These are phyloP conservation scores for Stagonosporopsis cucurbitacearum DNA, from an alignment of 2,329 filamentous ascomycete genomes.

Conservation along the genomic window DNA sequence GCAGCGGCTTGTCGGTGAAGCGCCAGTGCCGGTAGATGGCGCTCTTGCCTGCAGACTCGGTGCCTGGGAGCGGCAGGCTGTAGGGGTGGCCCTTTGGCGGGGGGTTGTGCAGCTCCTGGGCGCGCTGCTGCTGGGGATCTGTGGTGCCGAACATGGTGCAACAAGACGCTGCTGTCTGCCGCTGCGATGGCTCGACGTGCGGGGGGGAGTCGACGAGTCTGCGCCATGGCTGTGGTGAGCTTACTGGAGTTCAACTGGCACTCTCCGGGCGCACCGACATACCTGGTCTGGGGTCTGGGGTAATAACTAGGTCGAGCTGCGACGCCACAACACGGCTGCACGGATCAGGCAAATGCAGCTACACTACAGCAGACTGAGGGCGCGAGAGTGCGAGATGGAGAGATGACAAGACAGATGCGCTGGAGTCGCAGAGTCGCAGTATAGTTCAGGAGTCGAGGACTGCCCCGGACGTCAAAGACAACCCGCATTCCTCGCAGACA, in stretches of 20 bases:
- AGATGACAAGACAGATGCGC: background rate
- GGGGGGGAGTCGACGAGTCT: background rate
- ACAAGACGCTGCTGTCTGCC: background rate
- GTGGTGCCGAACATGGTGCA: conserved; percentile 38
- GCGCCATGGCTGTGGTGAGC: conserved; percentile 4
- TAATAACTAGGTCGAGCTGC: conserved; percentile 1
- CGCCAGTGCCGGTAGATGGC: conserved; percentile 84
- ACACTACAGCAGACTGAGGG: background rate
- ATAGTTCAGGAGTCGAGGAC: conserved; percentile 8
- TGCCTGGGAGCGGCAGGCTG: conserved; percentile 77
- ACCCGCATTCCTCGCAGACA: conserved; percentile 17
- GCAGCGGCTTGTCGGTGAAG: conserved; percentile 69
- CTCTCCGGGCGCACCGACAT: conserved; percentile 13
- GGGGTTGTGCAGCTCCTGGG: conserved; percentile 61
- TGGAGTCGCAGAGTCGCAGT: conserved; percentile 3
- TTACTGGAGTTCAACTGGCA: conserved; percentile 1
- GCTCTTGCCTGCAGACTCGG: conserved; percentile 73
- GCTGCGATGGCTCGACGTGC: background rate
- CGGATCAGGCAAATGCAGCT: conserved; percentile 1
- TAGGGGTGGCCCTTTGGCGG: conserved; percentile 80
- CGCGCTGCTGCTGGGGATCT: conserved; percentile 42
- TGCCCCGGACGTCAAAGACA: conserved; percentile 5
- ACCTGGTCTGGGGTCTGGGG: too few relatives aligned
- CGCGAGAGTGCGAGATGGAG: too few relatives aligned
- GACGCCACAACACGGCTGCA: conserved; percentile 7